phyloP scores from a whole-genome alignment of 169 alveolate genomes.

The Cryptosporidium bovis region DNA sequence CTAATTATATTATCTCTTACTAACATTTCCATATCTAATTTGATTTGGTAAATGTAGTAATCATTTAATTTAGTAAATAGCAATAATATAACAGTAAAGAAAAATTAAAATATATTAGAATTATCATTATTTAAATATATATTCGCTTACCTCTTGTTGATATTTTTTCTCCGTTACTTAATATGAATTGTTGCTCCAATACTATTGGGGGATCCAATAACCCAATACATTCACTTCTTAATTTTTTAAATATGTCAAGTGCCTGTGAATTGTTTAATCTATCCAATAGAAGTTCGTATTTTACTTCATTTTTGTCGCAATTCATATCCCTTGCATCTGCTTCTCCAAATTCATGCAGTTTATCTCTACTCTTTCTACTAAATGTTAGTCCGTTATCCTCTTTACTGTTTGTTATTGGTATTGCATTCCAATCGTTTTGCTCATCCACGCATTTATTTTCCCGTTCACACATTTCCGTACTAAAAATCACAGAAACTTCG shows the following conservation, averaged over 20 bases:
- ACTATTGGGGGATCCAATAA: constrained; percentile 59
- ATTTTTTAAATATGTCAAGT: constrained; percentile 1
- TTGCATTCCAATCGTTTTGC: too few relatives aligned
- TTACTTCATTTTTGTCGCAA: neutral
- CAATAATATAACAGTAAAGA: too few relatives aligned
- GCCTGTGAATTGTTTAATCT: constrained; percentile 16
- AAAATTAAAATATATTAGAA: too few relatives aligned
- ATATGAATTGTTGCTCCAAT: constrained; percentile 48
- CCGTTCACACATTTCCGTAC: too few relatives aligned
- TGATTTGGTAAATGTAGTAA: neutral
- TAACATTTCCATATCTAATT: constrained; percentile 56
- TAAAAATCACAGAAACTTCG: too few relatives aligned
- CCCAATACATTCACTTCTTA: constrained; percentile 38
- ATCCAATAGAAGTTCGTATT: constrained; percentile 8
- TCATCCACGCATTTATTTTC: too few relatives aligned
- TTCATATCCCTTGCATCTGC: neutral
- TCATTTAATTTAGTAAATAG: too few relatives aligned
- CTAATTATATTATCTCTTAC: constrained; percentile 40
- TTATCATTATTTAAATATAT: neutral
- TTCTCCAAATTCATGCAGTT: too few relatives aligned
- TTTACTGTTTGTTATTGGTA: too few relatives aligned
- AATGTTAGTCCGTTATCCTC: too few relatives aligned
- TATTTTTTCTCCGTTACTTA: constrained; percentile 10
- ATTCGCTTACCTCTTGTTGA: constrained; percentile 39
- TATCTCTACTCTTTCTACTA: too few relatives aligned